phyloP scores from a whole-genome alignment of 805 yeast genomes.

The Cephaloascus fragrans region DNA sequence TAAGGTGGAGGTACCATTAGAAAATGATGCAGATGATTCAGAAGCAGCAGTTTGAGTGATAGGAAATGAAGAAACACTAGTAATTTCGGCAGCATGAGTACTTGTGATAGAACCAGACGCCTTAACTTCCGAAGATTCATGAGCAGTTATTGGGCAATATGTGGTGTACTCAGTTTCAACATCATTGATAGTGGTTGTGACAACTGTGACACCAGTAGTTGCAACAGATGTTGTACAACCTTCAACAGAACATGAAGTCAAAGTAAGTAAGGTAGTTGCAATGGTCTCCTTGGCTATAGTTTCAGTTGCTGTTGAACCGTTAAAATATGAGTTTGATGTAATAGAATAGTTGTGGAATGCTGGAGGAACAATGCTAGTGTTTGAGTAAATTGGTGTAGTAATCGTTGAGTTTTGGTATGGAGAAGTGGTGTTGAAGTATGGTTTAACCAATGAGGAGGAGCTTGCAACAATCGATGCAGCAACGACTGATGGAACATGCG shows the following conservation, averaged over 20 bases:
- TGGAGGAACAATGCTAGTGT: no score
- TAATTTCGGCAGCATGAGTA: background rate
- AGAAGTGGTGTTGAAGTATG: no score
- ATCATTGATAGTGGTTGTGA: slow-evolving; percentile 8
- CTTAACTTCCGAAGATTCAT: background rate
- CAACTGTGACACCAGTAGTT: background rate
- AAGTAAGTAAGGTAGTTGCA: background rate
- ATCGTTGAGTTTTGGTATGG: no score
- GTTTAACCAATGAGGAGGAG: no score
- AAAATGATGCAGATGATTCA: background rate
- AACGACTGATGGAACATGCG: background rate
- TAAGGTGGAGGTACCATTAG: slow-evolving; percentile 1
- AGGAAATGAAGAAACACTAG: background rate
- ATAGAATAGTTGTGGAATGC: no score
- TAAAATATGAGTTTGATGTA: no score
- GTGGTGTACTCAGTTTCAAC: slow-evolving; percentile 13
- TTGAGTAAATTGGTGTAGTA: no score
- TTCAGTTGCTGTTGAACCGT: no score
- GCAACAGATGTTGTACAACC: background rate
- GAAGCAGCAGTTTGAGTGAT: background rate
- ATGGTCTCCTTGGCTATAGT: no score
- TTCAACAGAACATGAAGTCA: background rate
- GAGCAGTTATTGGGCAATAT: slow-evolving; percentile 7
- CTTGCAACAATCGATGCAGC: background rate
- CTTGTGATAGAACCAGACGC: background rate